Evolutionary conservation across 75 land plant genomes (phyloP), one percentile per base, ranked within the genome.

Genomic region (Pseudotsuga menziesii): DNA sequence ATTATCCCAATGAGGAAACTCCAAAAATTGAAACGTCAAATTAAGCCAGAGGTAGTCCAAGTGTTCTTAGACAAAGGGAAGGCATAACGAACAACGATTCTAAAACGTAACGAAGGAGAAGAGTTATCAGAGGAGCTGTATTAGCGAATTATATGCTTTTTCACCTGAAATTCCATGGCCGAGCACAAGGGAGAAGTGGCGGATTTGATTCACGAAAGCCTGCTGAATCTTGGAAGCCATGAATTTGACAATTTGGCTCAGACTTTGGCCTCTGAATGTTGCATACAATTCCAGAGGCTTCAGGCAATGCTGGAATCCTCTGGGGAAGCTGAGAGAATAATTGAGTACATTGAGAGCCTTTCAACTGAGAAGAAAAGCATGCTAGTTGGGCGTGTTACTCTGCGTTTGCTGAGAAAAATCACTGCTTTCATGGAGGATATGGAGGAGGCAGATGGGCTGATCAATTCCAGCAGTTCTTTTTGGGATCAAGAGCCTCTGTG

Each of bases 401-500:
- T 77, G 35, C 22, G 76, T 1, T 64, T 77, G 67, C 54, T 77
- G 6, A 44, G 48, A 26, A 77, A 64, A 64, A 36, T 77, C 17
- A 41, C 17, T 20, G 74, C 67, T n/a, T 63, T 64, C 54, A 32
- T 61, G 39, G 72, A 32, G 11, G 48, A 77, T 9, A 12, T 29
- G 16, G 58, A 73, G 16, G 58, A 73, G 2, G 11, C 63, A 48
- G 5, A 39, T 7, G 23, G 15, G 63, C 63, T n/a, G 20, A 61
- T 25, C 20, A 25, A n/a, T 25, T n/a, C 12, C 25, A 25, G 63
- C 8, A 25, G 63, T 1, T n/a, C 12, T n/a, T 20, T 3, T 61
- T n/a, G 63, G 22, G 73, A 56, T 61, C 19, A 44, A n/a, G 20
- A 35, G 54, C 8, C 79, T 77, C 26, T 81, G 62, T 14, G 89